Evolutionary conservation across 257 asterid species (phyloP), one percentile per base, ranked within the genome.

Genomic region (Ballota nigra): DNA sequence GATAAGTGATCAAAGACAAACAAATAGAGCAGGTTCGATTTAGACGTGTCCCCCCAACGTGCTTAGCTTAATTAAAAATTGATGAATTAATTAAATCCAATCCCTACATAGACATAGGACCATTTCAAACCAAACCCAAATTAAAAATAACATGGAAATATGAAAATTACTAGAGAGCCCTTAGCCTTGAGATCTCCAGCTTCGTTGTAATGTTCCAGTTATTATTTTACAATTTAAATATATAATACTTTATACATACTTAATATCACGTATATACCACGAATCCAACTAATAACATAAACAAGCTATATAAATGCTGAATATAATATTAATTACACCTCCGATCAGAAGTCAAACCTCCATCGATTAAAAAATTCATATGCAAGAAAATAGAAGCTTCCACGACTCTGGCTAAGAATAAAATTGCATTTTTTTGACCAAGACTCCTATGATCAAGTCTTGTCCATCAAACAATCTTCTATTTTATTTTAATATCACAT

Each of bases 351-450:
- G 84, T 82, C 82, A 74, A 79, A 62, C 20, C 70, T 36, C 22
- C 66, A 3, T 16, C 13, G 41, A 41, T 64, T 49, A 20, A 7
- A 40, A 7, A 18, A 8, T 9, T 61, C 19, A 68, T 57, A 69
- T n/a, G 8, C 29, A 62, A 52, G 22, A 38, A 23, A 22, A 69
- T 19, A 57, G 87, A 80, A 83, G 80, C 82, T 83, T 83, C 85
- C 75, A 75, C 24, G 52, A 47, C 3, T 56, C 28, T 47, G 12
- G 45, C 43, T 68, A 60, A 71, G 70, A 53, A 59, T 8, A 52
- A 45, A 55, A 60, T 74, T 66, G 65, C 47, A 34, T 64, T 75
- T 28, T 8, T 45, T 79, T 79, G 89, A 82, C 83, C 74, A 63
- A 28, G 64, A 40, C 82, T 61, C 10, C 26, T 31, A 52, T 58